Percentiles rank a stretch among this genome's conserved stretches.
Evolutionary conservation across 345 rosid species (phyloP).

Genomic region (Toxicodendron radicans): DNA sequence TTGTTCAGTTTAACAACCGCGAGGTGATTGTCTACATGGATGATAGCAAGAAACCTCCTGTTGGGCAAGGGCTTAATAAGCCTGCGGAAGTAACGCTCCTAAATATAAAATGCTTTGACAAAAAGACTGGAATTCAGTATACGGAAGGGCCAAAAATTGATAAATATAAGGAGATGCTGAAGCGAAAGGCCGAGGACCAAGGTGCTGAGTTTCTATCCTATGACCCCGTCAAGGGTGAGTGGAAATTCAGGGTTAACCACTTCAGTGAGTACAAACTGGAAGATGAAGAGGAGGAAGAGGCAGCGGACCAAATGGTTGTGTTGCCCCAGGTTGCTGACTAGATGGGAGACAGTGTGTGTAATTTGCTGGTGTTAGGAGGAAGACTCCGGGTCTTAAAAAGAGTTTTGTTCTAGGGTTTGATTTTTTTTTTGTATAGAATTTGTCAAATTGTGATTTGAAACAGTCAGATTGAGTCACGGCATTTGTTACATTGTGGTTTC

Average conservation of each 20-base stretch:
- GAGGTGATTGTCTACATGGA: conserved; percentile 98
- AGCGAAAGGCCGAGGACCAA: conserved; percentile 83
- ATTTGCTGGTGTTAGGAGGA: background rate
- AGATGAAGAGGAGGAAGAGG: conserved; percentile 41
- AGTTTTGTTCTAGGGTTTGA: background rate
- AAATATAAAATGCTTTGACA: conserved; percentile 87
- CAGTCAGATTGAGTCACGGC: background rate
- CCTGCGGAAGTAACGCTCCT: conserved; percentile 94
- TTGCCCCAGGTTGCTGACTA: conserved; percentile 26
- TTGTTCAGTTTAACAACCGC: conserved; percentile 79
- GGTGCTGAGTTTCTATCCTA: conserved; percentile 86
- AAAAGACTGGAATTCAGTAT: conserved; percentile 62
- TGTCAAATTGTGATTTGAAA: conserved; percentile 8
- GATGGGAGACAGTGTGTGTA: background rate
- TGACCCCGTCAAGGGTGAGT: conserved; percentile 76
- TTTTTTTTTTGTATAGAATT: conserved; percentile 18
- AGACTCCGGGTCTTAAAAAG: background rate
- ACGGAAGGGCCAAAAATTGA: conserved; percentile 69
- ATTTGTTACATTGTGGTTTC: background rate
- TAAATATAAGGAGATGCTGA: conserved; percentile 80
- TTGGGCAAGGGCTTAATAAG: conserved; percentile 92
- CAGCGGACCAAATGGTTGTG: conserved; percentile 16
- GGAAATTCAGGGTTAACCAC: conserved; percentile 87
- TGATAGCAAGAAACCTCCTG: conserved; percentile 83
- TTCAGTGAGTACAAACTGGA: conserved; percentile 68